Base-by-base conservation (phyloP, 805 yeast species). In the Maudiozyma serrabonitensis region DNA sequence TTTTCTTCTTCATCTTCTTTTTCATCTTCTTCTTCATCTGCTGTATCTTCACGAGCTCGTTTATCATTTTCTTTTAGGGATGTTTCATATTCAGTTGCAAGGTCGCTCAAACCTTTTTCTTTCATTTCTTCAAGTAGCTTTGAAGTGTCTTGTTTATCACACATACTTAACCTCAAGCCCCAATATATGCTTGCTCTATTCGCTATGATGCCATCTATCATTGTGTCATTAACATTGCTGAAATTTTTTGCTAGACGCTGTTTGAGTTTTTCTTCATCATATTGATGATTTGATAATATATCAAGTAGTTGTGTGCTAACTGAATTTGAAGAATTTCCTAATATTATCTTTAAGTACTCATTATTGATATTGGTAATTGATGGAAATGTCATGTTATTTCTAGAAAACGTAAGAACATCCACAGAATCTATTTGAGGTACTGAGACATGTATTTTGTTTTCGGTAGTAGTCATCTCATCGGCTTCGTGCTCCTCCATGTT, bases 101-200 rank as follows among this genome's bases (percentile, higher is more conserved):
- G 59, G 8, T 62, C 58, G 4, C 62, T 61, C 3, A 76, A 63
- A 0, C 78, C 78, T 23, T 68, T 61, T 1, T 64, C 55, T 40
- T 57, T 56, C 76, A 87, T 75, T 28, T 76, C 74, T 2, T 67
- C 56, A 3, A 72, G 43, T 4, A 82, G 50, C 0, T 42, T 42
- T 1, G 61, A 57, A 32, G 70, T 62, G 37, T 75, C 74, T 0
- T 62, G 65, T 3, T 67, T 73, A 3, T 62, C 61, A 0, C 74
- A 69, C 38, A 61, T 56, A 1, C 74, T 62, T n/a, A 79, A 61
- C 48, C 69, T 69, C 1, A 78, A 68, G 35, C 81, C 79, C 76
- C 80, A 84, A 3, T 75, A 75, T 3, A 86, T 63, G 41, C 70
- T 62, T 51, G 68, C 65, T 45, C 82, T 61, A 57, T 87, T 82